These are phyloP conservation scores for Ascochyta viciae-villosae DNA, from an alignment of 2,329 filamentous ascomycete species.

Conservation along the genomic window DNA sequence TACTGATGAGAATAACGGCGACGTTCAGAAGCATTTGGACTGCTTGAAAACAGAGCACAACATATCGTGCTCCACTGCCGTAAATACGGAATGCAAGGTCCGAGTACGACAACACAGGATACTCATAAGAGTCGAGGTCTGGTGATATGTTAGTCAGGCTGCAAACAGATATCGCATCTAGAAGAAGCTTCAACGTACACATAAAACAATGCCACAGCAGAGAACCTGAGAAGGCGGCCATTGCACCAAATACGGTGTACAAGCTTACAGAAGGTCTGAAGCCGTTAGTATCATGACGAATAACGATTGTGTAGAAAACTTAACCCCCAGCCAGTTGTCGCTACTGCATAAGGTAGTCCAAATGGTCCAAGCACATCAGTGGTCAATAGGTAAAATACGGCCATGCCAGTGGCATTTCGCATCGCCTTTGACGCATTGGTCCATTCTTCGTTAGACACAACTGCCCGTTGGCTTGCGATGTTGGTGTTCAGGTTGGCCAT, in stretches of 20 bases:
- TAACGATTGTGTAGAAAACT: not conserved
- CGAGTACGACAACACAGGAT: conserved; percentile 51
- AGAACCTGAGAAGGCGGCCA: conserved; percentile 48
- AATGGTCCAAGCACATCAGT: conserved; percentile 53
- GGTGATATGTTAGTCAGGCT: not conserved
- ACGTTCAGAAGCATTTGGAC: conserved; percentile 59
- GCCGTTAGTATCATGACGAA: conserved; percentile 32
- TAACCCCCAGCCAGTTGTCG: conserved; percentile 11
- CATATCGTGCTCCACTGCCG: conserved; percentile 46
- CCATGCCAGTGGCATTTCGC: conserved; percentile 40
- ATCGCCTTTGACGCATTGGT: conserved; percentile 42
- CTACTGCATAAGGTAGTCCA: conserved; percentile 42
- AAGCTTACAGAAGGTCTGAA: conserved; percentile 48
- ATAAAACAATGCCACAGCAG: conserved; percentile 52
- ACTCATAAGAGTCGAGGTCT: conserved; percentile 51
- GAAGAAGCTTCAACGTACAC: not conserved
- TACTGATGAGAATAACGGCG: conserved; percentile 60
- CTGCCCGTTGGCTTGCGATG: conserved; percentile 4
- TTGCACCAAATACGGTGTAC: conserved; percentile 47
- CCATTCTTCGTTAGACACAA: conserved; percentile 45
- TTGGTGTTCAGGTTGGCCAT: conserved; percentile 7
- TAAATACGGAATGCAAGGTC: conserved; percentile 52
- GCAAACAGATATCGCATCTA: not conserved
- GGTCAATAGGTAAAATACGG: conserved; percentile 55
- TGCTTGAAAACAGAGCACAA: conserved; percentile 50